phyloP scores from a whole-genome alignment of 352 stramenopile genomes.

The Aphanomyces invadans region DNA sequence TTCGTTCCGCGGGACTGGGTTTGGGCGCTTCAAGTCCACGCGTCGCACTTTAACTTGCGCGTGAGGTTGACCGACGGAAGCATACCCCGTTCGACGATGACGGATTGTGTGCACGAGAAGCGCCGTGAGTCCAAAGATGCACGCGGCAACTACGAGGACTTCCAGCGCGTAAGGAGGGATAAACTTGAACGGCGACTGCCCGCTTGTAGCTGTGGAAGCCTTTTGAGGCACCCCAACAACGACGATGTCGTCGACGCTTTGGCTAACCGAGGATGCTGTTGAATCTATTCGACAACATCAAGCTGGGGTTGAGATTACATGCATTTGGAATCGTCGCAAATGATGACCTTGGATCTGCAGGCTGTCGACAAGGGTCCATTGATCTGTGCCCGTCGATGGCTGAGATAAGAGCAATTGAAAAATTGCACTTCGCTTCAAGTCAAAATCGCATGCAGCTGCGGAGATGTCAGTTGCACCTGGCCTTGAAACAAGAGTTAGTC shows the following conservation, averaged over 20 bases:
- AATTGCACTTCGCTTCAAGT: constrained; percentile 12
- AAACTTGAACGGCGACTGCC: not conserved
- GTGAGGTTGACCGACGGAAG: not conserved
- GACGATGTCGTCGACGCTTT: not conserved
- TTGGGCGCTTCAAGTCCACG: constrained; percentile 25
- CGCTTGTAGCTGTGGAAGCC: not conserved
- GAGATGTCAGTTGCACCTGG: too few relatives aligned
- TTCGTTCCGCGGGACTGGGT: constrained; percentile 32
- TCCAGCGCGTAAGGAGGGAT: constrained; percentile 1
- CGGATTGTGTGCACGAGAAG: constrained; percentile 16
- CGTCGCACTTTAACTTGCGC: constrained; percentile 23
- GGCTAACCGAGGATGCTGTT: not conserved
- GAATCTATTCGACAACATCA: not conserved
- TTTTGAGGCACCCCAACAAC: not conserved
- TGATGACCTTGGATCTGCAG: constrained; percentile 15
- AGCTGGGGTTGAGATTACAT: not conserved
- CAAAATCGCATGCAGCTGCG: constrained; percentile 2
- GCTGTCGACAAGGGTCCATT: constrained; percentile 21
- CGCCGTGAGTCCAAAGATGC: constrained; percentile 12
- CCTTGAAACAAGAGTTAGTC: too few relatives aligned
- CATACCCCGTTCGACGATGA: constrained; percentile 5
- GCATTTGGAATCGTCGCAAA: not conserved
- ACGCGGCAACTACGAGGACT: constrained; percentile 13
- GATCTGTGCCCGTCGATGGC: not conserved
- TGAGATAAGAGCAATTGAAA: constrained; percentile 15